These are phyloP conservation scores for Phytophthora sp. DNA, from an alignment of 352 stramenopile species.

Conservation along the genomic window DNA sequence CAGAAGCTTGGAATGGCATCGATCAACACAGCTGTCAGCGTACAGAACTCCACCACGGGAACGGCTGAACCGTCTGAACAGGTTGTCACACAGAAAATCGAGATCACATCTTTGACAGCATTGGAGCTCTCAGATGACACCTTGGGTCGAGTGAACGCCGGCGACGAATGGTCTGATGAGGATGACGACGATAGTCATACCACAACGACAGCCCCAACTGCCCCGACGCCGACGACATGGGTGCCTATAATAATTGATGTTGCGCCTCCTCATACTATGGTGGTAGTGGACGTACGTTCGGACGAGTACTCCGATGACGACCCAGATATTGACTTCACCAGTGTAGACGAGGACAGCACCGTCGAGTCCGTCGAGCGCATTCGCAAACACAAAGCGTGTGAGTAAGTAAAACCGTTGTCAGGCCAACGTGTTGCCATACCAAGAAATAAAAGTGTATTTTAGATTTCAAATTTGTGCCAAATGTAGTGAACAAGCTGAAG, in stretches of 20 bases:
- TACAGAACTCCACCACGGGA: conserved; percentile 11
- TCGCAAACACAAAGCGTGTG: conserved; percentile 26
- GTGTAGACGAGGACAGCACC: neutral
- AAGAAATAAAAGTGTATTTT: neutral
- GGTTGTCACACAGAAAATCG: conserved; percentile 3
- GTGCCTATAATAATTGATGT: conserved; percentile 9
- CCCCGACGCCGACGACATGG: conserved; percentile 5
- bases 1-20: conserved; percentile 29
- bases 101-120: conserved; percentile 14
- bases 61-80: neutral
- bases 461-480: no score
- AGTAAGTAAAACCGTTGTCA: conserved; percentile 20
- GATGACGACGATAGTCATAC: neutral
- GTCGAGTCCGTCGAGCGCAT: neutral
- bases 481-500: conserved; percentile 25
- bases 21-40: conserved; percentile 20
- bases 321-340: conserved; percentile 18
- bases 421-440: no score
- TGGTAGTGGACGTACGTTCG: conserved; percentile 23
- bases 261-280: conserved; percentile 12
- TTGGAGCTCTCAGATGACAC: conserved; percentile 7
- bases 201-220: neutral
- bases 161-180: conserved; percentile 13
- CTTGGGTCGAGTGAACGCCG: conserved; percentile 13
- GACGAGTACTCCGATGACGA: conserved; percentile 11